Conservation (phyloP, 306 rosid genomes). For the Erythrophleum fordii region DNA sequence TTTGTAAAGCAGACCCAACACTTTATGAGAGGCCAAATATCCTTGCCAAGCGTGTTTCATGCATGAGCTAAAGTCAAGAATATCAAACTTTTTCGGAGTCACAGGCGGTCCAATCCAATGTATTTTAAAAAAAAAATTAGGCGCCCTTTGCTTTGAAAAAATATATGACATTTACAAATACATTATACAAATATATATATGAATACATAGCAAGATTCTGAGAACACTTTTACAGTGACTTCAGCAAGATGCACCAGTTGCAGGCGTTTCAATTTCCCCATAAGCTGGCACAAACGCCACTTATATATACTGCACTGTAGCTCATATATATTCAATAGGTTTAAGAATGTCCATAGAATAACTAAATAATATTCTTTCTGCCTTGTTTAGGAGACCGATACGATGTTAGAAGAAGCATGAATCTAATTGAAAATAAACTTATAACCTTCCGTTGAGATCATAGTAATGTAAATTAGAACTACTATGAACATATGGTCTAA, state of each 20-base stretch:
- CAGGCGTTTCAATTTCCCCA: too few relatives aligned
- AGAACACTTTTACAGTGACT: neutral
- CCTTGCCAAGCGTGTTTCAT: neutral
- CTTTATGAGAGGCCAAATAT: neutral
- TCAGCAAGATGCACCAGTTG: too few relatives aligned
- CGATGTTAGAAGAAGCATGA: neutral
- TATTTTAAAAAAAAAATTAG: neutral
- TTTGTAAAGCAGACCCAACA: neutral
- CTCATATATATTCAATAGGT: too few relatives aligned
- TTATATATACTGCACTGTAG: too few relatives aligned
- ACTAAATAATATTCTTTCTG: neutral
- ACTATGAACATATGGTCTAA: neutral
- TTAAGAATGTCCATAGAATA: neutral
- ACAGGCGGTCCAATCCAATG: constrained; percentile 13
- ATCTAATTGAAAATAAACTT: neutral
- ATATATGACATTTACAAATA: neutral
- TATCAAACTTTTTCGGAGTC: neutral
- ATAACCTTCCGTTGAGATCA: neutral
- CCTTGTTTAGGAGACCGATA: neutral
- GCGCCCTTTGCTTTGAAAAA: neutral
- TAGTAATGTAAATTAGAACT: neutral
- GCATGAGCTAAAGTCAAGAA: neutral
- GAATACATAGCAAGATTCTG: too few relatives aligned
- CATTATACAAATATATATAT: neutral
- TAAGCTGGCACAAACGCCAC: too few relatives aligned